phyloP scores from a whole-genome alignment of 768 basidiomycete species.

The Lactifluus subvellereus region DNA sequence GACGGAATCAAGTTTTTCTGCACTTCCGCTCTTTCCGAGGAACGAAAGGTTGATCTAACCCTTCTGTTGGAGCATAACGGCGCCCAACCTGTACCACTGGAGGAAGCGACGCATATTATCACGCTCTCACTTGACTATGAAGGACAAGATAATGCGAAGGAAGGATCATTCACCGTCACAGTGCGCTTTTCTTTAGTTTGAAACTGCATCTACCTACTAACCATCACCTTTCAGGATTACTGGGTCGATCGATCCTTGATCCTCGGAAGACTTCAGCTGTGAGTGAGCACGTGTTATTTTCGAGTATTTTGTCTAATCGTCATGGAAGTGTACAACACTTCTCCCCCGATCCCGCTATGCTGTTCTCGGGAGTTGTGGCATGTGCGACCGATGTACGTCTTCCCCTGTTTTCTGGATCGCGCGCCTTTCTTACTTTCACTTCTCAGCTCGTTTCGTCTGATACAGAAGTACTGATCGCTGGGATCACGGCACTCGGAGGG shows the following conservation, averaged over 20 bases:
- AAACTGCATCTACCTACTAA: neutral
- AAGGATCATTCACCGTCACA: slow-evolving; percentile 15
- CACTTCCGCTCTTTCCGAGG: slow-evolving; percentile 15
- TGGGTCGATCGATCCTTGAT: slow-evolving; percentile 23
- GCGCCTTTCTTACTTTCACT: neutral
- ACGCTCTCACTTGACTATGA: slow-evolving; percentile 18
- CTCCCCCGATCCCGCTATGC: slow-evolving; percentile 68
- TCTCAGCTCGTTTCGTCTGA: slow-evolving; percentile 55
- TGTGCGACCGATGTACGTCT: slow-evolving; percentile 59
- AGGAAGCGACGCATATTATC: slow-evolving; percentile 22
- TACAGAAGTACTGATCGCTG: slow-evolving; percentile 65
- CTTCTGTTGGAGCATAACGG: slow-evolving; percentile 19
- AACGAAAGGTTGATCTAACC: slow-evolving; percentile 5
- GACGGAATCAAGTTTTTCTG: slow-evolving; percentile 20
- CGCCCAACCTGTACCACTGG: slow-evolving; percentile 3
- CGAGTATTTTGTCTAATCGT: neutral
- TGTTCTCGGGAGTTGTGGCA: slow-evolving; percentile 80
- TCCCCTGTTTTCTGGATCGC: neutral
- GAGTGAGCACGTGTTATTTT: neutral
- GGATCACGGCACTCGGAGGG: slow-evolving; percentile 72
- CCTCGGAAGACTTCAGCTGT: slow-evolving; percentile 20
- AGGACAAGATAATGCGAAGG: slow-evolving; percentile 12
- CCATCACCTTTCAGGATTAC: slow-evolving; percentile 5
- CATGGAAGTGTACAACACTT: slow-evolving; percentile 39
- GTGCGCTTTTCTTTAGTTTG: neutral